These are phyloP conservation scores for Hansenula lynferdii DNA, from an alignment of 1,139 yeast species.

Conservation along the genomic window DNA sequence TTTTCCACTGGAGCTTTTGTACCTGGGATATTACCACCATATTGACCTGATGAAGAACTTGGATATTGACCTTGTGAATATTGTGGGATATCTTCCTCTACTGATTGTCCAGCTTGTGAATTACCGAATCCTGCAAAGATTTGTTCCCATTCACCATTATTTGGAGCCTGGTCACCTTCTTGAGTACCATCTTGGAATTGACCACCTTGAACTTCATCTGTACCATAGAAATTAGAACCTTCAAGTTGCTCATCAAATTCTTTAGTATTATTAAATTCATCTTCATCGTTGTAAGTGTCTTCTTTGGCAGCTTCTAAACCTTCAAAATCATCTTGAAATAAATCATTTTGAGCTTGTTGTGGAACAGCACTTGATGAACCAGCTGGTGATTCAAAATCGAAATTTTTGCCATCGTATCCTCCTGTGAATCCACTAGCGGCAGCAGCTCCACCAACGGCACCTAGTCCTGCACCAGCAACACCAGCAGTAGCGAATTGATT, in stretches of 20 bases:
- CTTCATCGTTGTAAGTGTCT: constrained; percentile 30
- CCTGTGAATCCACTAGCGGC: no score
- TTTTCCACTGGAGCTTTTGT: constrained; percentile 7
- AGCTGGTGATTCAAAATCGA: constrained; percentile 1
- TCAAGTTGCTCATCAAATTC: constrained; percentile 28
- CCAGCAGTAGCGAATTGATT: constrained; percentile 10
- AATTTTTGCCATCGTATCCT: constrained; percentile 3
- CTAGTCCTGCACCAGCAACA: constrained; percentile 9
- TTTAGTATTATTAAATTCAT: constrained; percentile 20
- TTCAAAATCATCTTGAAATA: constrained; percentile 29
- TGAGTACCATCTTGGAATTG: constrained; percentile 2
- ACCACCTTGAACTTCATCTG: constrained; percentile 7
- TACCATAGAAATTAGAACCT: constrained; percentile 33
- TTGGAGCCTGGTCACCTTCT: no score
- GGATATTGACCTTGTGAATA: neutral
- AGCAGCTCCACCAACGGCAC: constrained; percentile 3
- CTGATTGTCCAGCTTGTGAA: constrained; percentile 18
- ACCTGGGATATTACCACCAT: constrained; percentile 6
- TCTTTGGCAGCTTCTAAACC: constrained; percentile 46
- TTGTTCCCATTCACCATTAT: constrained; percentile 89
- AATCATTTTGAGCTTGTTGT: neutral
- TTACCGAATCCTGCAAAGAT: constrained; percentile 87
- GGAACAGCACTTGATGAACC: neutral
- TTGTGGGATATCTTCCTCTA: constrained; percentile 5
- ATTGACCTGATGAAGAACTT: no score